These are phyloP conservation scores for Pachysandra terminalis DNA, from an alignment of 164 flowering plant genomes.

Conservation along the genomic window DNA sequence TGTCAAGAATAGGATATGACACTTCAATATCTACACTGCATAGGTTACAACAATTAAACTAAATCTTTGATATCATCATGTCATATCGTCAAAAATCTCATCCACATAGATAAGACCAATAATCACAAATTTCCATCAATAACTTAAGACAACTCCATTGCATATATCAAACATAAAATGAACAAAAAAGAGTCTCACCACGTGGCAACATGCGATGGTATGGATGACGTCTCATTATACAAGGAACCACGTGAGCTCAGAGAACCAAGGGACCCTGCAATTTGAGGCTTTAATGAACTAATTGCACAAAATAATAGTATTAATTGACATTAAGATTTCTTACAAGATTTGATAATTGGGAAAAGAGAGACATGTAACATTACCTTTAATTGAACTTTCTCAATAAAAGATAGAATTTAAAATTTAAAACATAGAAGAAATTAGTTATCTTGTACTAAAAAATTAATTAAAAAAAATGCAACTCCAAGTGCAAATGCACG, in stretches of 20 bases:
- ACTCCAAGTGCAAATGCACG: no score
- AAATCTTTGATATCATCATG: no score
- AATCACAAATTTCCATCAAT: neutral
- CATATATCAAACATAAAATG: neutral
- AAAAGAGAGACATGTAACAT: no score
- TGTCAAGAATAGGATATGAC: no score
- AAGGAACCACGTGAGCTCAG: constrained; percentile 74
- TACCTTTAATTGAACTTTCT: no score
- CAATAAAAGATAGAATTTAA: no score
- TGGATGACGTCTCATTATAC: constrained; percentile 42
- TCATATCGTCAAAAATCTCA: neutral
- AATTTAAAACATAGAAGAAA: no score
- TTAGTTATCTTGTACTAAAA: no score
- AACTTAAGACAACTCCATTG: neutral
- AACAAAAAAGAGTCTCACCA: constrained; percentile 51
- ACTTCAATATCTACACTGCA: neutral
- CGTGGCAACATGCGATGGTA: constrained; percentile 41
- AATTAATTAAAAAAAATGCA: no score
- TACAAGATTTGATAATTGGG: no score
- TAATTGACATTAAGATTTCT: neutral
- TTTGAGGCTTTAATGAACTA: neutral
- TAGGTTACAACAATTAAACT: neutral
- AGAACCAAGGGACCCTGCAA: constrained; percentile 87
- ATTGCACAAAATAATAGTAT: neutral
- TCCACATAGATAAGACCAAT: neutral